phyloP scores from a whole-genome alignment of 75 land plant species.

The Cupressus sempervirens region DNA sequence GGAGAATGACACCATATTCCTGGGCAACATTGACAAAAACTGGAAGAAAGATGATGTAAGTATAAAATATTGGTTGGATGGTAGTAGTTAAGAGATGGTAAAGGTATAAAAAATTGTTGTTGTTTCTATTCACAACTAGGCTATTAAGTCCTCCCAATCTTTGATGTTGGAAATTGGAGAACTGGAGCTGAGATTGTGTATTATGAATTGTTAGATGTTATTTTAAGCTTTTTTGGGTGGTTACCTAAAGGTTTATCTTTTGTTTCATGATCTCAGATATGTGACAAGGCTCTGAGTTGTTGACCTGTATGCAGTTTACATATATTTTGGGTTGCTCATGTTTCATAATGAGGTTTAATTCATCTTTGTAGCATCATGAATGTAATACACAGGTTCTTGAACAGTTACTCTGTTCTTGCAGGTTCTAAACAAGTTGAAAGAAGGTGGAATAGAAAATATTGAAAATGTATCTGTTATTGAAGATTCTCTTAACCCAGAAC shows the following conservation, averaged over 20 bases:
- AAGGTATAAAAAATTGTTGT: neutral
- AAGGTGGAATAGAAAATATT: constrained; percentile 40
- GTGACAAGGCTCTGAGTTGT: neutral
- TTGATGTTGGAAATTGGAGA: neutral
- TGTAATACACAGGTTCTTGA: neutral
- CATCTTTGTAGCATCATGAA: neutral
- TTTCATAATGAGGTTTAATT: neutral
- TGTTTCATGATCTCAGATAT: neutral
- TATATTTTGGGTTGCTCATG: neutral
- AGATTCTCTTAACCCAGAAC: constrained; percentile 28
- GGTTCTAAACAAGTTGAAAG: constrained; percentile 36
- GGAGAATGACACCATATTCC: constrained; percentile 54
- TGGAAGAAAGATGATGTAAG: constrained; percentile 52
- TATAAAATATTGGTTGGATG: neutral
- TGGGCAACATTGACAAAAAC: constrained; percentile 44
- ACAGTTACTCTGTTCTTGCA: neutral
- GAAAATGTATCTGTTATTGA: constrained; percentile 36
- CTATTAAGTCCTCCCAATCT: neutral
- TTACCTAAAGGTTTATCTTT: neutral
- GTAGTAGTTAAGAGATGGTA: neutral
- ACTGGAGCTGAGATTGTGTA: neutral
- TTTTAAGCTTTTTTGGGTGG: too few relatives aligned
- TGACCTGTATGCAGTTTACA: neutral
- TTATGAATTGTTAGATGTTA: neutral
- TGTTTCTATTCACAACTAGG: neutral